phyloP scores from a whole-genome alignment of 2,329 filamentous ascomycete genomes.

The Sporothrix schenckii region DNA sequence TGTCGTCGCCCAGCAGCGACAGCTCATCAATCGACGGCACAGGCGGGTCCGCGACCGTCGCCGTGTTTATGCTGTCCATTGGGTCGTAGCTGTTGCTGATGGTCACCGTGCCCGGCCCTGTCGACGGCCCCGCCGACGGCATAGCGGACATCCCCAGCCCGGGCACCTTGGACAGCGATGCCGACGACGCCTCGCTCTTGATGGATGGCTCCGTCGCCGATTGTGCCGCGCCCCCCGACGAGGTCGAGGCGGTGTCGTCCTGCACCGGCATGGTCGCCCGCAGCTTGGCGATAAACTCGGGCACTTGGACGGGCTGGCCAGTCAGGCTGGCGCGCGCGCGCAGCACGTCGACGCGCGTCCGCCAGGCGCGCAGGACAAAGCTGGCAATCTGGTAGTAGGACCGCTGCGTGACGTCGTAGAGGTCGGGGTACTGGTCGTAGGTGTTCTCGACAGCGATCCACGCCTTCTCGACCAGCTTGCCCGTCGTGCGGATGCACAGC shows the following conservation, averaged over 20 bases:
- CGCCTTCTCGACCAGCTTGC: conserved; percentile 56
- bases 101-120: background rate
- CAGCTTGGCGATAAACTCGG: conserved; percentile 52
- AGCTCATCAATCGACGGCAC: conserved; percentile 13
- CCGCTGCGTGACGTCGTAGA: conserved; percentile 54
- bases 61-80: background rate
- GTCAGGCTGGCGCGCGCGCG: conserved; percentile 36
- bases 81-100: background rate
- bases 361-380: conserved; percentile 58
- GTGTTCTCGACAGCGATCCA: conserved; percentile 54
- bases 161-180: conserved; percentile 33
- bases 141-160: background rate
- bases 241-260: conserved; percentile 39
- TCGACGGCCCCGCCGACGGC: background rate
- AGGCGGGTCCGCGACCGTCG: background rate
- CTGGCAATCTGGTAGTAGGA: conserved; percentile 51
- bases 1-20: conserved; percentile 11
- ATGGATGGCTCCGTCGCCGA: background rate
- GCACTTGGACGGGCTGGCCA: conserved; percentile 48
- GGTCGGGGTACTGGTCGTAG: conserved; percentile 55
- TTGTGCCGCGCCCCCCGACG: background rate
- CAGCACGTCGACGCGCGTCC: conserved; percentile 51
- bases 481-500: conserved; percentile 54
- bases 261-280: conserved; percentile 47
- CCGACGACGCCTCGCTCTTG: conserved; percentile 38